phyloP scores from a whole-genome alignment of 192 early-diverging fungal genomes.

The Coemansia sp. region DNA sequence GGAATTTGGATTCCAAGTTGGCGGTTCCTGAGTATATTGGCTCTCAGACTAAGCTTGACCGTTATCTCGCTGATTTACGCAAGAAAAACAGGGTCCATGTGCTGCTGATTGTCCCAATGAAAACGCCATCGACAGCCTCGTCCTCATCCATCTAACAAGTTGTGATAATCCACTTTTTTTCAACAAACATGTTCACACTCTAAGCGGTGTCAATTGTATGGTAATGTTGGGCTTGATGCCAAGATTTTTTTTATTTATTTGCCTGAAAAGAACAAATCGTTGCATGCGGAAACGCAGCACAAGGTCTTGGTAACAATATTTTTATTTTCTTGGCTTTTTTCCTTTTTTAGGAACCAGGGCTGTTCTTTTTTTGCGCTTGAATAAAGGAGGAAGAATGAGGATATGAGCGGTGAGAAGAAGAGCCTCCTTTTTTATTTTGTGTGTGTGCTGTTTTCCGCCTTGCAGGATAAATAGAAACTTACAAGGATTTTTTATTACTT shows the following conservation, averaged over 20 bases:
- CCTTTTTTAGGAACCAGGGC: neutral
- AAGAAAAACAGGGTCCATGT: slow-evolving; percentile 46
- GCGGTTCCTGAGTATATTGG: slow-evolving; percentile 44
- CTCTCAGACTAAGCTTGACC: slow-evolving; percentile 24
- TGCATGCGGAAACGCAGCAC: neutral
- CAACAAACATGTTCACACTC: too few species aligned
- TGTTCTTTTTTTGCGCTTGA: neutral
- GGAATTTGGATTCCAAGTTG: slow-evolving; percentile 50
- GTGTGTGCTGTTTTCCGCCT: neutral
- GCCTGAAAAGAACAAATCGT: neutral
- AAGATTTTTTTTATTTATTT: neutral
- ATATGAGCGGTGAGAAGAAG: neutral
- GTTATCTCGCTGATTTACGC: slow-evolving; percentile 22
- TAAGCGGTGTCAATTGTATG: too few species aligned
- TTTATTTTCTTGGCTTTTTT: slow-evolving; percentile 4
- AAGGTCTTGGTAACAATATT: neutral
- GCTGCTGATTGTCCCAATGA: slow-evolving; percentile 35
- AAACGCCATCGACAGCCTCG: slow-evolving; percentile 7
- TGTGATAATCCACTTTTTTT: neutral
- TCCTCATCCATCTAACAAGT: slow-evolving; percentile 13
- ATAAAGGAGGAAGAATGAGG: neutral
- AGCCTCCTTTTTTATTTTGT: neutral
- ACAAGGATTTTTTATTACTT: neutral
- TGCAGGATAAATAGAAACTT: neutral
- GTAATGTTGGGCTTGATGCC: slow-evolving; percentile 2